Base-by-base conservation (phyloP, 148 eudicot genomes). In the Camellia lanceoleosa region DNA sequence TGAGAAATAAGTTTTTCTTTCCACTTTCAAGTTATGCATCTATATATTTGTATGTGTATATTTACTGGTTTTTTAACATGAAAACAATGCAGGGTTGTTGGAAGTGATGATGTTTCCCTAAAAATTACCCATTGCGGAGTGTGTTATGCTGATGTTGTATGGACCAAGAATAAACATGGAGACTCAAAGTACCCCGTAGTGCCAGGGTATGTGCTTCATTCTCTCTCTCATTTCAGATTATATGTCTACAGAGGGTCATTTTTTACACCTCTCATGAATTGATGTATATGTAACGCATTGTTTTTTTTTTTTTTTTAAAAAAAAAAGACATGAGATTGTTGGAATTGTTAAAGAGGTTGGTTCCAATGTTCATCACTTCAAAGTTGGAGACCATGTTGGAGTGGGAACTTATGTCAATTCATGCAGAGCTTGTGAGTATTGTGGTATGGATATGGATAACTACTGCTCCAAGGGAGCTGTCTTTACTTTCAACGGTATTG, bases 321-420 rank as follows among this genome's bases (percentile, higher is more conserved):
- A 23, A 23, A 23, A 23, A 23, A 23, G 98, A 70, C 98, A 93
- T 77, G 98, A 95, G 89, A 95, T 95, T 74, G 94, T 86, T 70
- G 98, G 97, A 80, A 82, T 89, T 66, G 98, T 95, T 10, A 86
- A 78, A 80, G 93, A 91, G 73, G 89, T 93, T 66, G 97, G 96
- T 30, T 64, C 89, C 1, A 83, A 86, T 80, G 94, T 90, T 61
- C n/a, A 80, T 65, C 86, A 85, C 46, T 91, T 93, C 74, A 90
- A 92, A 82, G 87, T 90, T 43, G 98, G 98, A 23, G 97, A 95
- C 75, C 84, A 80, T 83, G 92, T 93, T 68, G 98, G 95, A 67
- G 94, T 93, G 12, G 96, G 98, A 62, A 89, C 98, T 38, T 93
- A 87, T 80, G 93, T 93, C 46, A 86, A 90, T 81, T 95, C 98